These are phyloP conservation scores for Fistulifera solaris DNA, from an alignment of 108 stramenopile genomes.

Conservation along the genomic window DNA sequence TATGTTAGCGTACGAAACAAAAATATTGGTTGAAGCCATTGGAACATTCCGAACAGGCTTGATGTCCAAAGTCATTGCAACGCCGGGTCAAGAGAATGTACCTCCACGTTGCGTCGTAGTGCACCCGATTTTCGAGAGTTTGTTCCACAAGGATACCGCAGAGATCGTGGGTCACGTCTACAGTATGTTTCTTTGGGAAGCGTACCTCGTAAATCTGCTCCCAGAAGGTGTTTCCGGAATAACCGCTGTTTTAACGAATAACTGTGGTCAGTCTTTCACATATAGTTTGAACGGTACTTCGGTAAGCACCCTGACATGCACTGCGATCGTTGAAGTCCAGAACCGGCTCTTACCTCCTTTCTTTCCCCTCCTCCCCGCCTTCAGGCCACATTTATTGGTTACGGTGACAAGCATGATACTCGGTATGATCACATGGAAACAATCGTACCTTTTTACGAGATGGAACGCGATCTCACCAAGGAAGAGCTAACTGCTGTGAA, in stretches of 20 bases:
- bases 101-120: neutral
- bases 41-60: neutral
- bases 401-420: slow-evolving; percentile 14
- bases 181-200: slow-evolving; percentile 11
- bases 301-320: slow-evolving; percentile 1
- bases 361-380: no score
- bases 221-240: slow-evolving; percentile 12
- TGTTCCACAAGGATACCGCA: neutral
- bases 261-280: slow-evolving; percentile 26
- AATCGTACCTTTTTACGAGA: neutral
- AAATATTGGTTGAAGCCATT: neutral
- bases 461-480: no score
- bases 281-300: slow-evolving; percentile 27
- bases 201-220: slow-evolving; percentile 16
- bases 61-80: neutral
- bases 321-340: no score
- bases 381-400: slow-evolving; percentile 6
- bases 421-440: slow-evolving; percentile 6
- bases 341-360: neutral
- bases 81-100: neutral
- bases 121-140: neutral
- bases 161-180: slow-evolving; percentile 9
- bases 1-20: neutral
- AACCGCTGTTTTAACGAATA: slow-evolving; percentile 8
- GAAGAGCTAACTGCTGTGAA: no score